These are phyloP conservation scores for Barnettozyma botsteinii DNA, from an alignment of 805 yeast species.

Conservation along the genomic window DNA sequence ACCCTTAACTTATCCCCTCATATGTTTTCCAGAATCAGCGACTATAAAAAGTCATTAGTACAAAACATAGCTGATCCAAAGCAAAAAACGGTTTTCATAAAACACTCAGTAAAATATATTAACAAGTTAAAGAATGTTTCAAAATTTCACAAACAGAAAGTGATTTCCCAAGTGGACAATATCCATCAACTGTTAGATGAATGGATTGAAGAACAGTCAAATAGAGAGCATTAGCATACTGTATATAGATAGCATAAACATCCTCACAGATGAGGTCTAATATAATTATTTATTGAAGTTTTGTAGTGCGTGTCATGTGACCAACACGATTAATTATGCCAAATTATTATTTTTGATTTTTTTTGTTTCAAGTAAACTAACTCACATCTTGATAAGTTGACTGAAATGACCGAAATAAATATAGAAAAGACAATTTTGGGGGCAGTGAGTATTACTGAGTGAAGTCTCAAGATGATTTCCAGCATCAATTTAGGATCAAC, in stretches of 20 bases:
- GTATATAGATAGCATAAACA: background rate
- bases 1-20: background rate
- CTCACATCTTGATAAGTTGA: too few relatives aligned
- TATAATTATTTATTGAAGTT: conserved; percentile 3
- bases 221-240: background rate
- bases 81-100: background rate
- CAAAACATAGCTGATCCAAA: background rate
- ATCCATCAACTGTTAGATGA: background rate
- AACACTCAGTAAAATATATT: too few relatives aligned
- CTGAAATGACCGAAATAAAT: background rate
- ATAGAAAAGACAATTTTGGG: conserved; percentile 14
- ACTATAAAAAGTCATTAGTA: conserved; percentile 2
- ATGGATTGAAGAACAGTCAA: conserved; percentile 2
- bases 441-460: conserved; percentile 11
- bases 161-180: background rate
- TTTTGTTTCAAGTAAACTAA: too few relatives aligned
- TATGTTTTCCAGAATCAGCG: background rate
- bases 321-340: background rate
- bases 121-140: too few relatives aligned
- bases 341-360: too few relatives aligned
- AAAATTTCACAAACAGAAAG: background rate
- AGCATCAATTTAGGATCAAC: too few relatives aligned
- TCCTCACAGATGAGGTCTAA: too few relatives aligned
- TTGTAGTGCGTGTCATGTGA: background rate
- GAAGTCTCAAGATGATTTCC: too few relatives aligned